These are phyloP conservation scores for Pyronema omphalodes DNA, from an alignment of 495 filamentous ascomycete genomes.

Conservation along the genomic window DNA sequence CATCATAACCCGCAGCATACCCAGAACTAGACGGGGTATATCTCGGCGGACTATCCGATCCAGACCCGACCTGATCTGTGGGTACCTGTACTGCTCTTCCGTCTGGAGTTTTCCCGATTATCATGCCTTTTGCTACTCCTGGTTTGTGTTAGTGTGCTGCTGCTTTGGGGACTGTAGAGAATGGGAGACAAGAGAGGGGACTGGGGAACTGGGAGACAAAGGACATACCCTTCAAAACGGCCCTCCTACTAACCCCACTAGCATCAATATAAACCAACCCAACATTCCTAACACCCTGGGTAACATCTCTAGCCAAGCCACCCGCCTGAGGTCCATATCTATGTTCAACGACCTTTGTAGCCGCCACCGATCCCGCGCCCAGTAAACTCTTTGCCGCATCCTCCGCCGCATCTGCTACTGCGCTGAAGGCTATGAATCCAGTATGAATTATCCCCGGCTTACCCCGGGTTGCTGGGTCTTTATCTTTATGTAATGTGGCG, in stretches of 20 bases:
- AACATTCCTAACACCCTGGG: constrained; percentile 82
- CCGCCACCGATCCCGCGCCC: constrained; percentile 49
- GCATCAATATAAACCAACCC: constrained; percentile 97
- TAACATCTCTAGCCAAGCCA: constrained; percentile 48
- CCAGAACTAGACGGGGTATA: too few relatives aligned
- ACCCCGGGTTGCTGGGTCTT: constrained; percentile 31
- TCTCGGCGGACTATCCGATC: too few relatives aligned
- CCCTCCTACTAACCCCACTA: constrained; percentile 69
- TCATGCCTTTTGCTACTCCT: constrained; percentile 88
- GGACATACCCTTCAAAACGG: constrained; percentile 51
- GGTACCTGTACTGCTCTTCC: constrained; percentile 78
- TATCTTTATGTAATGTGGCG: constrained; percentile 44
- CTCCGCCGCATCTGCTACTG: constrained; percentile 82
- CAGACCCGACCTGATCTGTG: constrained; percentile 26
- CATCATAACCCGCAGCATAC: too few relatives aligned
- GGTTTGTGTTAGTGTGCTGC: background rate
- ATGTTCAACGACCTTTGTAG: constrained; percentile 65
- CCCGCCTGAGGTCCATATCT: constrained; percentile 72
- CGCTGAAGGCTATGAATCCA: constrained; percentile 88
- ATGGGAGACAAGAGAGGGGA: too few relatives aligned
- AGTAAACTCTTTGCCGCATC: constrained; percentile 62
- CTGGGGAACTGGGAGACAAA: background rate
- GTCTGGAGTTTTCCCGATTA: constrained; percentile 68
- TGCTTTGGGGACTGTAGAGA: too few relatives aligned
- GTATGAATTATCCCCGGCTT: constrained; percentile 69